These are phyloP conservation scores for Aspergillus pseudoviridinutans DNA, from an alignment of 2,329 filamentous ascomycete species.

Conservation along the genomic window DNA sequence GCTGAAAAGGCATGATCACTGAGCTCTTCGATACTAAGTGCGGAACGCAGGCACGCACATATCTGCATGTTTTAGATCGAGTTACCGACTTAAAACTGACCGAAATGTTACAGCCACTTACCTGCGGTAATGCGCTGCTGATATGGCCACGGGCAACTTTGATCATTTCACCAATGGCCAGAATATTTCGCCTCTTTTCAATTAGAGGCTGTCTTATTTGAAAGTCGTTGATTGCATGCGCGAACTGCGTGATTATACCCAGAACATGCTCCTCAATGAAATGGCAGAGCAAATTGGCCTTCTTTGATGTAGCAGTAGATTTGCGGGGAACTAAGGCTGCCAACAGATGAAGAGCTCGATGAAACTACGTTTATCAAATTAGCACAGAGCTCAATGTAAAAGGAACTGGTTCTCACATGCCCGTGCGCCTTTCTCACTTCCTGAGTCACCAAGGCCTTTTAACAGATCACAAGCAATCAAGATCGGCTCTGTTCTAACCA, in stretches of 20 bases:
- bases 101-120: conserved; percentile 36
- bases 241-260: conserved; percentile 79
- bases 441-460: conserved; percentile 70
- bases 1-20: conserved; percentile 74
- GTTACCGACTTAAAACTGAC: background rate
- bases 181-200: conserved; percentile 74
- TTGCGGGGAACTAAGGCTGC: conserved; percentile 51
- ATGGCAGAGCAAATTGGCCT: conserved; percentile 58
- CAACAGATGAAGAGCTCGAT: conserved; percentile 50
- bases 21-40: conserved; percentile 70
- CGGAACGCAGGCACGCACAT: conserved; percentile 85
- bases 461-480: conserved; percentile 75
- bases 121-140: conserved; percentile 78
- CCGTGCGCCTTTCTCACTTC: conserved; percentile 48
- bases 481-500: conserved; percentile 72
- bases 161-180: conserved; percentile 85
- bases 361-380: conserved; percentile 28
- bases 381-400: conserved; percentile 1
- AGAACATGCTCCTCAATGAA: conserved; percentile 83
- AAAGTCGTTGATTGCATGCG: conserved; percentile 70
- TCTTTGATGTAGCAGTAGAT: conserved; percentile 44
- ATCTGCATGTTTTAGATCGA: conserved; percentile 53
- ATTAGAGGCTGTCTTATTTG: conserved; percentile 52
- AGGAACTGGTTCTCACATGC: conserved; percentile 44
- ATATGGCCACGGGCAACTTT: conserved; percentile 68